Conservation (phyloP, 2,329 filamentous ascomycete species). For the Albifimbria verrucaria region DNA sequence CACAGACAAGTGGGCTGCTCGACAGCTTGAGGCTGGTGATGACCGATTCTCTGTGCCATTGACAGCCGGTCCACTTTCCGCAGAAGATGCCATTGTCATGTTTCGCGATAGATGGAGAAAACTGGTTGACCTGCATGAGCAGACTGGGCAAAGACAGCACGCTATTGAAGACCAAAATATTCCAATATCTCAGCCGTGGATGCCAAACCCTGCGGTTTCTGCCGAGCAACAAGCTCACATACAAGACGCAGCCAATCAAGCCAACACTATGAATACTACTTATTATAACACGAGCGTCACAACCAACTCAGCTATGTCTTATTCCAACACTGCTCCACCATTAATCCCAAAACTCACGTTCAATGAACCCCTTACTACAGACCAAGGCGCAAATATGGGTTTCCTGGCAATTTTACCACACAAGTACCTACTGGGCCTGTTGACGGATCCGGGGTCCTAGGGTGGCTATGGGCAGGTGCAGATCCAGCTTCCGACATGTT, state of each 20-base stretch:
- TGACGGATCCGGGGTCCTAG: conserved; percentile 10
- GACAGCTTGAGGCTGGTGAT: conserved; percentile 26
- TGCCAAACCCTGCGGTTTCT: background rate
- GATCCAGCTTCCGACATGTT: conserved; percentile 22
- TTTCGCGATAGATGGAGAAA: conserved; percentile 29
- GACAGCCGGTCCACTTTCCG: conserved; percentile 24
- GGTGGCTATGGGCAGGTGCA: conserved; percentile 30
- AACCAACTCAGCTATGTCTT: too few species aligned
- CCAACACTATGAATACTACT: too few species aligned
- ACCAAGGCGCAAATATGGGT: background rate
- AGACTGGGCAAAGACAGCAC: background rate
- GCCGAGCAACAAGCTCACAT: background rate
- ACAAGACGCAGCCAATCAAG: background rate
- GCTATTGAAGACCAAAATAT: background rate
- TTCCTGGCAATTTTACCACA: background rate
- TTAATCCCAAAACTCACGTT: too few species aligned
- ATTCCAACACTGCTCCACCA: too few species aligned
- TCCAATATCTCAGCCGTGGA: background rate
- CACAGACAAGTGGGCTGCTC: conserved; percentile 18
- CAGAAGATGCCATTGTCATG: conserved; percentile 13
- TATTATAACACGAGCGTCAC: too few species aligned
- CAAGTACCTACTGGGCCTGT: background rate
- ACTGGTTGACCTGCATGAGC: conserved; percentile 13
- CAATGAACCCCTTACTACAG: too few species aligned
- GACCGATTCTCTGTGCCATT: conserved; percentile 18